Evolutionary conservation across 805 yeast species (phyloP), one percentile per base, ranked within the genome.

Genomic region (Zygosaccharomyces bailii): DNA sequence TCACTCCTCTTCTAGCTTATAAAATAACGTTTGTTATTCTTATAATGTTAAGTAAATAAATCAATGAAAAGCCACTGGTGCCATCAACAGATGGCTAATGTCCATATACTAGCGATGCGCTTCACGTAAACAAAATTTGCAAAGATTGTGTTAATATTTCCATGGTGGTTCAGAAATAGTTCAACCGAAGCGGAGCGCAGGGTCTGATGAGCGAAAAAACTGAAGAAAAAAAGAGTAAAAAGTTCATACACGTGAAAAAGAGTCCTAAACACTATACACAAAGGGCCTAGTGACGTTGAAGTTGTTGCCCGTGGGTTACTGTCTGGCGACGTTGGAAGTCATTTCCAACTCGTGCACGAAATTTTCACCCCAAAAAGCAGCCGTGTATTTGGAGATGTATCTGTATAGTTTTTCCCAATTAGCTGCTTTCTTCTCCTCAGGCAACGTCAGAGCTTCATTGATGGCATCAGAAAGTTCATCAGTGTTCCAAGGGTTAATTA

Each of bases 401-500:
- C 75, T 79, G 72, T 88, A 88, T 66, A 93, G 73, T 66, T 86
- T 86, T 41, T 82, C 77, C 70, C 89, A 93, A 59, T 89, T 91
- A 11, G 82, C 79, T 23, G 67, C 73, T 57, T 80, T 79, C 73
- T 88, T 88, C 56, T 89, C 97, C 24, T 77, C 80, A 2, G 93
- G 85, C 63, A 91, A 70, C 0, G 96, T 88, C 57, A 93, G 73
- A 13, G 96, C 83, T 61, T 89, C 96, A 59, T 82, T 75, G 44
- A 91, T 84, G 3, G 97, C 84, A 34, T 79, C 86, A 14, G 95
- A 81, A 61, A 91, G 67, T 55, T 93, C 99, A 54, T 93, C 99
- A 17, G 90, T 91, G 63, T 91, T 93, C 99, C 99, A 93, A 2
- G 99, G 99, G 60, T 93, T 93, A 16, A 93, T 96, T 47, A 93